Evolutionary conservation across 2,329 filamentous ascomycete species (phyloP).

Genomic region (Dactylonectria macrodidyma): DNA sequence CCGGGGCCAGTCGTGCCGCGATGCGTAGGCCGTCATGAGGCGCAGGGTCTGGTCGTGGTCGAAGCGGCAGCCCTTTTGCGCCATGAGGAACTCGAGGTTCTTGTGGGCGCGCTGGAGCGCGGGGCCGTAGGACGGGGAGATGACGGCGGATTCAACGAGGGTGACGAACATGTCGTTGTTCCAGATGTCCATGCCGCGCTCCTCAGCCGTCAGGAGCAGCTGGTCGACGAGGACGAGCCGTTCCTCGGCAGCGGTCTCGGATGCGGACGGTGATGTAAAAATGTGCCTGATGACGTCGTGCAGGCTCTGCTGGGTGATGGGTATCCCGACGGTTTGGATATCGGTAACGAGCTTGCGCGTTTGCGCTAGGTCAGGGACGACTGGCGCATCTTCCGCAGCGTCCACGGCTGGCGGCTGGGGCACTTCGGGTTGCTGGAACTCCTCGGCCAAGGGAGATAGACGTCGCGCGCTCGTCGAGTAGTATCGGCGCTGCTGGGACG

Average conservation of each 20-base stretch:
- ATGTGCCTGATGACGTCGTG: conserved; percentile 57
- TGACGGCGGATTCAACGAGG: conserved; percentile 59
- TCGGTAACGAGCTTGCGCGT: conserved; percentile 54
- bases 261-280: conserved; percentile 47
- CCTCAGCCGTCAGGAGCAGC: conserved; percentile 61
- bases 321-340: conserved; percentile 56
- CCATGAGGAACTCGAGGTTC: conserved; percentile 63
- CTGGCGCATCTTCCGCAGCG: not conserved
- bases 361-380: conserved; percentile 34
- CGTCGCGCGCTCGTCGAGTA: conserved; percentile 53
- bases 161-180: conserved; percentile 64
- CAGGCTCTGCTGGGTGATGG: conserved; percentile 54
- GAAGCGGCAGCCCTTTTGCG: conserved; percentile 55
- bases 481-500: conserved; percentile 52
- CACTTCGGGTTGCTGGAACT: not conserved
- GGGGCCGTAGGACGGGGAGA: conserved; percentile 49
- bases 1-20: conserved; percentile 64
- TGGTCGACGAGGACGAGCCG: conserved; percentile 59
- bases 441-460: conserved; percentile 29
- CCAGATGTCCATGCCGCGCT: conserved; percentile 61
- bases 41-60: conserved; percentile 57
- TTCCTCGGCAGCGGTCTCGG: conserved; percentile 43
- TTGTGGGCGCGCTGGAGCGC: conserved; percentile 58
- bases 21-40: conserved; percentile 64
- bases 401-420: not conserved